phyloP scores from a whole-genome alignment of 2,329 filamentous ascomycete genomes.

The Penicillium rolfsii region DNA sequence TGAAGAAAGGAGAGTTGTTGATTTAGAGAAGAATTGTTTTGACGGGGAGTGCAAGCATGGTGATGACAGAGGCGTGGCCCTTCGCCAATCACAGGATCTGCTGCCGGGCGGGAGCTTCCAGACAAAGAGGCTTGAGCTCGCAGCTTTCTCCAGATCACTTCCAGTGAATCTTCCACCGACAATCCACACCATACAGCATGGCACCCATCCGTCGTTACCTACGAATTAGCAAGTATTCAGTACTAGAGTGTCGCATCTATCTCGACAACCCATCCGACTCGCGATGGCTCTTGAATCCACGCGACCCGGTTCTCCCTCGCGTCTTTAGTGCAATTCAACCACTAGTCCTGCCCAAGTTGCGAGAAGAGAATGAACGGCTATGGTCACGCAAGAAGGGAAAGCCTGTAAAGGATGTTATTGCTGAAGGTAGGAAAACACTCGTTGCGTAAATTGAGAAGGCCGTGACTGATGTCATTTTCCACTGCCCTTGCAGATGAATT shows the following conservation, averaged over 20 bases:
- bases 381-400: conserved; percentile 73
- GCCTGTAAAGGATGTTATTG: conserved; percentile 83
- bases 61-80: conserved; percentile 10
- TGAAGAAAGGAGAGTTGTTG: background rate
- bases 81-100: conserved; percentile 25
- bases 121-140: conserved; percentile 19
- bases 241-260: conserved; percentile 96
- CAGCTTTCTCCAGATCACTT: conserved; percentile 1
- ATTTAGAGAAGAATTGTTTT: background rate
- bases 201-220: conserved; percentile 87
- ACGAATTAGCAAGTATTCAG: conserved; percentile 87
- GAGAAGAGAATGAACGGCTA: conserved; percentile 73
- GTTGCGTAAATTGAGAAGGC: background rate
- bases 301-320: conserved; percentile 74
- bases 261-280: conserved; percentile 85
- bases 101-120: conserved; percentile 19
- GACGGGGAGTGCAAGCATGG: background rate
- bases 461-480: conserved; percentile 2
- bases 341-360: conserved; percentile 84
- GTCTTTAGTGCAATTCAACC: conserved; percentile 85
- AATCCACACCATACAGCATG: conserved; percentile 57
- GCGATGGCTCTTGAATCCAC: conserved; percentile 79
- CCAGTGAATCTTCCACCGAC: background rate
- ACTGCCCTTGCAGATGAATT: conserved; percentile 73
- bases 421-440: conserved; percentile 86